Conservation (phyloP, 306 rosid genomes). For the Fragaria iinumae region DNA sequence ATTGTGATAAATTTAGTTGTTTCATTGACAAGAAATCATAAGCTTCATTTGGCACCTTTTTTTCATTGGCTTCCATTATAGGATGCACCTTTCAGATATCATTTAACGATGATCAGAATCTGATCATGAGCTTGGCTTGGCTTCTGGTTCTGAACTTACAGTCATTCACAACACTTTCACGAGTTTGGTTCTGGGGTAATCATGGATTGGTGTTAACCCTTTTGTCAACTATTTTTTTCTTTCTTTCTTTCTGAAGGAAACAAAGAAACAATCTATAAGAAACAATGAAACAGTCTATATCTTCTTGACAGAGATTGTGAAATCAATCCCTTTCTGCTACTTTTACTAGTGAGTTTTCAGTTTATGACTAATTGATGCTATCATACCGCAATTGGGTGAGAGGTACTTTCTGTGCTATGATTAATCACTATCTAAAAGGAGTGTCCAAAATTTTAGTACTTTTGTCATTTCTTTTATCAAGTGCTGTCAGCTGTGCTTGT, state of each 20-base stretch:
- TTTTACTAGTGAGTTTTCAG: background rate
- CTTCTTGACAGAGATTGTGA: background rate
- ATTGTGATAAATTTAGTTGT: slow-evolving; percentile 59
- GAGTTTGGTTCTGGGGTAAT: background rate
- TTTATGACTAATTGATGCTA: background rate
- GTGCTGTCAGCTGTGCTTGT: slow-evolving; percentile 17
- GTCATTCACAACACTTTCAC: background rate
- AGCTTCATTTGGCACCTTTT: slow-evolving; percentile 15
- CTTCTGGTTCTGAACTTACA: background rate
- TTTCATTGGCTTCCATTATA: slow-evolving; percentile 15
- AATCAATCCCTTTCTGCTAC: background rate
- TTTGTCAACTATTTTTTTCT: background rate
- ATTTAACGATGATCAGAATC: background rate
- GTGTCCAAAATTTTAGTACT: background rate
- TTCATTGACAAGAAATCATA: slow-evolving; percentile 53
- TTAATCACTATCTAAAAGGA: background rate
- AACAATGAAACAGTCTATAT: background rate
- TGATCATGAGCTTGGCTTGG: background rate
- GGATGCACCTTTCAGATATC: background rate
- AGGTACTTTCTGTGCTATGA: background rate
- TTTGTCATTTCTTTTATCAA: background rate
- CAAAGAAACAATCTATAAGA: background rate
- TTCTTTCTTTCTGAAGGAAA: background rate
- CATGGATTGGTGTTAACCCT: background rate
- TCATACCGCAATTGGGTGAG: background rate